A percentile compares a stretch with the other conserved stretches of the same genome.
Evolutionary conservation across 202 grass and related monocot genomes (phyloP).

Genomic region (Carex sylvatica): DNA sequence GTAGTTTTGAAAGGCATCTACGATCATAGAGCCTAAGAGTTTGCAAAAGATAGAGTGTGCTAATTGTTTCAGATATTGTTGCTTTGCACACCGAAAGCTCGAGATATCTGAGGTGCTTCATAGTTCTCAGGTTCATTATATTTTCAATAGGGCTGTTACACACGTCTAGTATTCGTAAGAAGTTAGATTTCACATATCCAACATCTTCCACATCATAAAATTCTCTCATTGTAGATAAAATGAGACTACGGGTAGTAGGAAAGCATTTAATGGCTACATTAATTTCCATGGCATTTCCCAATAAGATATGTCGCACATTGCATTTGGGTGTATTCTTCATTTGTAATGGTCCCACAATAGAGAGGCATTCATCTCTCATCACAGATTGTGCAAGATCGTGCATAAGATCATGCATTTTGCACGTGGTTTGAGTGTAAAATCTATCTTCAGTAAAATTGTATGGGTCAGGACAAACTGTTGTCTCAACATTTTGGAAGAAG

Average conservation of each 20-base stretch:
- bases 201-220: background rate
- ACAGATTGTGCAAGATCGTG: constrained; percentile 34
- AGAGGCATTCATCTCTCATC: constrained; percentile 1
- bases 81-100: accelerated
- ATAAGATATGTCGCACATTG: background rate
- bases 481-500: constrained; percentile 32
- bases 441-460: background rate
- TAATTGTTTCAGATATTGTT: constrained; percentile 22
- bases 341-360: background rate
- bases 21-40: background rate
- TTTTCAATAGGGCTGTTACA: accelerated
- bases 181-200: background rate
- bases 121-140: background rate
- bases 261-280: background rate
- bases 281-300: background rate
- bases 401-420: constrained; percentile 52
- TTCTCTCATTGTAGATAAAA: too few species aligned
- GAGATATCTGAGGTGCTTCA: constrained; percentile 36
- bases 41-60: constrained; percentile 25
- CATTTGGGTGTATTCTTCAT: background rate
- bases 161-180: constrained; percentile 16
- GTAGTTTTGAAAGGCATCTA: accelerated
- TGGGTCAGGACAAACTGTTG: too few species aligned
- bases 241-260: accelerated
- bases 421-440: background rate